phyloP scores from a whole-genome alignment of 805 yeast species.

The Metschnikowia continentalis region DNA sequence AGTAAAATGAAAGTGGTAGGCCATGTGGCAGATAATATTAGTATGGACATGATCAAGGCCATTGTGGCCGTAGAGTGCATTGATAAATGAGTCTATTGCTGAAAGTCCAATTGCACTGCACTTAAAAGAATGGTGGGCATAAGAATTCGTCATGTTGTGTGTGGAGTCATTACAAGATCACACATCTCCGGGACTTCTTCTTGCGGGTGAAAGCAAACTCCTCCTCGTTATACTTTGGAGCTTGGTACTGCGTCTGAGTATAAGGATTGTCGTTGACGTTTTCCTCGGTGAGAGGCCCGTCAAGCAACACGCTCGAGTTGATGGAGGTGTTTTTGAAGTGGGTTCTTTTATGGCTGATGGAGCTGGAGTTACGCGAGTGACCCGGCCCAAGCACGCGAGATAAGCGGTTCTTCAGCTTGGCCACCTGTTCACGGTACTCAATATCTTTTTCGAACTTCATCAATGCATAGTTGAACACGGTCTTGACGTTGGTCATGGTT shows the following conservation, averaged over 20 bases:
- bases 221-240: constrained; percentile 31
- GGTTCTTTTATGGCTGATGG: constrained; percentile 24
- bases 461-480: constrained; percentile 64
- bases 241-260: constrained; percentile 19
- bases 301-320: constrained; percentile 33
- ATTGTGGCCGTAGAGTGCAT: background rate
- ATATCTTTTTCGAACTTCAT: constrained; percentile 38
- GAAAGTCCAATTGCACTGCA: background rate
- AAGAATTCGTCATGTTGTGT: background rate
- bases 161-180: constrained; percentile 23
- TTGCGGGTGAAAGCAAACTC: constrained; percentile 40
- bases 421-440: constrained; percentile 35
- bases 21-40: too few species aligned
- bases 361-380: constrained; percentile 18
- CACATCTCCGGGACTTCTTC: constrained; percentile 30
- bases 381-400: constrained; percentile 27
- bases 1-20: too few species aligned
- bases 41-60: too few species aligned
- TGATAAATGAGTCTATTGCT: background rate
- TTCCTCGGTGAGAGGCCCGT: constrained; percentile 41
- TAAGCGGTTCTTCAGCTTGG: constrained; percentile 31
- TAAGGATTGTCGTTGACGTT: constrained; percentile 32
- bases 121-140: too few species aligned
- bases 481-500: constrained; percentile 57
- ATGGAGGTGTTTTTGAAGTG: constrained; percentile 37